Evolutionary conservation across 2,329 filamentous ascomycete species (phyloP).

Genomic region (Fusarium zealandicum): DNA sequence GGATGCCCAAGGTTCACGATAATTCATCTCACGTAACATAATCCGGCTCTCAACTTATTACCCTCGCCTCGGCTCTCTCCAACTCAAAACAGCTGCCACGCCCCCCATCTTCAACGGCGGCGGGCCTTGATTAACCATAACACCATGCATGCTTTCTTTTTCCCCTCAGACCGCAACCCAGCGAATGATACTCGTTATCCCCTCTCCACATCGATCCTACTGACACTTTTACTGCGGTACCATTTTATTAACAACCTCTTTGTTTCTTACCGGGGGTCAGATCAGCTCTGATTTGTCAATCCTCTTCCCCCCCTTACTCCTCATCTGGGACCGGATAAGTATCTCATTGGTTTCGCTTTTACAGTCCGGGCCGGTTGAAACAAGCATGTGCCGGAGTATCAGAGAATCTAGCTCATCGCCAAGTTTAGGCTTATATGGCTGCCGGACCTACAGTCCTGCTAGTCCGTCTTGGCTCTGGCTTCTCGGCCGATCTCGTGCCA

Average conservation of each 20-base stretch:
- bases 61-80: too few relatives aligned
- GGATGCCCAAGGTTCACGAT: not conserved
- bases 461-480: not conserved
- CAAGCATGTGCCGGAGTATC: not conserved
- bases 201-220: slow-evolving; percentile 16
- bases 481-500: slow-evolving; percentile 2
- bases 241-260: too few relatives aligned
- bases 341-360: not conserved
- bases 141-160: slow-evolving; percentile 35
- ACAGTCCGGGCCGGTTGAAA: not conserved
- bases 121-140: slow-evolving; percentile 33
- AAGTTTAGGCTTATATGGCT: slow-evolving; percentile 1
- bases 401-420: not conserved
- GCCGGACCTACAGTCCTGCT: not conserved
- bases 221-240: not conserved
- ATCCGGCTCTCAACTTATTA: too few relatives aligned
- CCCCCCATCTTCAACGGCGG: not conserved
- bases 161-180: not conserved
- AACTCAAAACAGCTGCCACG: too few relatives aligned
- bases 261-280: not conserved
- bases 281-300: not conserved
- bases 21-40: too few relatives aligned
- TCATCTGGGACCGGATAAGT: too few relatives aligned
- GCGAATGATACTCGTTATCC: slow-evolving; percentile 14
- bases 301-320: not conserved